Base-by-base conservation (phyloP, 164 flowering plant genomes). In the Stephania cephalantha region DNA sequence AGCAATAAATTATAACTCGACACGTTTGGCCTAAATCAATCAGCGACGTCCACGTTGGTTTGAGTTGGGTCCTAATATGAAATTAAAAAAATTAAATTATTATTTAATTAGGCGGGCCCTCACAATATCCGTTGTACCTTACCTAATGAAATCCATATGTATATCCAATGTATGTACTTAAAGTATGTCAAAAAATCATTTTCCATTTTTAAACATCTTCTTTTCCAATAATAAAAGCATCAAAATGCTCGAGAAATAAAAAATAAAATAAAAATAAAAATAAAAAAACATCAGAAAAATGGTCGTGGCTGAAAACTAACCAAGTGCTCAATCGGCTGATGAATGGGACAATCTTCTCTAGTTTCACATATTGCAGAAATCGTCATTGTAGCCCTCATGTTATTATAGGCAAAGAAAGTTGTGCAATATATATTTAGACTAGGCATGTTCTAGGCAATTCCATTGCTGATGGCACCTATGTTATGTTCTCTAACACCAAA, bases 321-420 rank as follows among this genome's bases (percentile, higher is more conserved):
- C 80, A 95, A 78, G 78, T 95, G 99, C 83, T 95, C 99, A 53
- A 95, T 88, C 15, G 99, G 99, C 85, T 93, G 98, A 84, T 95
- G 99, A 52, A 98, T 95, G 7, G 99, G 99, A 2, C 99, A 97
- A 85, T 95, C 99, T 81, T 95, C 99, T 78, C 99, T 85, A 63
- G 97, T 86, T 76, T 92, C 91, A 73, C 68, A 76, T 82, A 95
- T 79, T 71, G 99, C 99, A n/a, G 99, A 90, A 63, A 95, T 86
- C 78, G 98, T 83, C 13, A 95, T 95, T 75, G 99, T 96, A 70
- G 89, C 94, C 77, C 99, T 90, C 98, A 93, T 92, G 93, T 93
- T 93, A 82, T 95, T 93, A 86, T 93, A 95, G 70, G 93, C 99
- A 70, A 93, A 95, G 88, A 93, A 95, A 15, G 99, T 95, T 44